These are phyloP conservation scores for Stemphylium beticola DNA, from an alignment of 2,329 filamentous ascomycete species.

Conservation along the genomic window DNA sequence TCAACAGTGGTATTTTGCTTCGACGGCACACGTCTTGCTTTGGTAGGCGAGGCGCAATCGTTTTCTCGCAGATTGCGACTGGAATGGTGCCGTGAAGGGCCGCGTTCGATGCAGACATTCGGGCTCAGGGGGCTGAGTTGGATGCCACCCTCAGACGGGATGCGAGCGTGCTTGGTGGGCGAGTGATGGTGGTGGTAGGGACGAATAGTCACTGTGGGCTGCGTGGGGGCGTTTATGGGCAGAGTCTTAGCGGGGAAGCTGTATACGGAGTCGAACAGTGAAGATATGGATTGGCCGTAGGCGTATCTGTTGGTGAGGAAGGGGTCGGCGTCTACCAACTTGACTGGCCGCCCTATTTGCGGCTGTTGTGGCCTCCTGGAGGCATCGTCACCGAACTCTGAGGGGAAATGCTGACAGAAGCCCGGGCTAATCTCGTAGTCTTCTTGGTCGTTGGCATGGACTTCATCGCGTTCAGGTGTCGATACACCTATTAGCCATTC, in stretches of 20 bases:
- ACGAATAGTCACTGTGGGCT: background rate
- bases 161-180: background rate
- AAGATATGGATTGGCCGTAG: background rate
- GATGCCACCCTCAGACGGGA: conserved; percentile 13
- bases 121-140: conserved; percentile 34
- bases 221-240: background rate
- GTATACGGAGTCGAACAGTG: background rate
- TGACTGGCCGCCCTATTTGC: background rate
- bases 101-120: conserved; percentile 41
- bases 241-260: background rate
- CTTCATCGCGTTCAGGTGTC: background rate
- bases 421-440: background rate
- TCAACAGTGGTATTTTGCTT: conserved; percentile 1
- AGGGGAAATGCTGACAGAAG: background rate
- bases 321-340: background rate
- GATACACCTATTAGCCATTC: conserved; percentile 26
- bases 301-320: background rate
- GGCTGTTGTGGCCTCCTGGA: background rate
- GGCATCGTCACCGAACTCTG: background rate
- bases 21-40: background rate
- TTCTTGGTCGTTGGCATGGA: background rate
- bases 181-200: no score
- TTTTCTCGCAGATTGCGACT: background rate
- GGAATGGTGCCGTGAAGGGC: conserved; percentile 25
- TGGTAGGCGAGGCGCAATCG: background rate